Evolutionary conservation across 306 rosid species (phyloP).

Genomic region (Medicago truncatula): MtrunA17r5.0-ANR NC_053049.1:35169001-35169500

Average conservation of each 20-base stretch:
- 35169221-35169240: constrained; percentile 83
- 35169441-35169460: constrained; percentile 28
- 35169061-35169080: constrained; percentile 58
- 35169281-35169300: constrained; percentile 49
- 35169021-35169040: constrained; percentile 41
- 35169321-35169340: constrained; percentile 30
- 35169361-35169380: constrained; percentile 23
- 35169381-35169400: constrained; percentile 34
- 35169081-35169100: constrained; percentile 69
- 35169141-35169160: constrained; percentile 92
- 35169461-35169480: constrained; percentile 1
- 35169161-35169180: constrained; percentile 77
- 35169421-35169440: constrained; percentile 37
- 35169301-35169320: constrained; percentile 29
- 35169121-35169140: constrained; percentile 81
- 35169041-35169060: constrained; percentile 28
- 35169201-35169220: constrained; percentile 76
- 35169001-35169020: constrained; percentile 47
- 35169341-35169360: constrained; percentile 44
- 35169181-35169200: constrained; percentile 64
- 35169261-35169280: constrained; percentile 48
- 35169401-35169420: constrained; percentile 24
- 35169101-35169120: constrained; percentile 87
- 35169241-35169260: constrained; percentile 64
- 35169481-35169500: no score